These are phyloP conservation scores for Sungouiella blattae DNA, from an alignment of 805 yeast genomes.

Conservation along the genomic window DNA sequence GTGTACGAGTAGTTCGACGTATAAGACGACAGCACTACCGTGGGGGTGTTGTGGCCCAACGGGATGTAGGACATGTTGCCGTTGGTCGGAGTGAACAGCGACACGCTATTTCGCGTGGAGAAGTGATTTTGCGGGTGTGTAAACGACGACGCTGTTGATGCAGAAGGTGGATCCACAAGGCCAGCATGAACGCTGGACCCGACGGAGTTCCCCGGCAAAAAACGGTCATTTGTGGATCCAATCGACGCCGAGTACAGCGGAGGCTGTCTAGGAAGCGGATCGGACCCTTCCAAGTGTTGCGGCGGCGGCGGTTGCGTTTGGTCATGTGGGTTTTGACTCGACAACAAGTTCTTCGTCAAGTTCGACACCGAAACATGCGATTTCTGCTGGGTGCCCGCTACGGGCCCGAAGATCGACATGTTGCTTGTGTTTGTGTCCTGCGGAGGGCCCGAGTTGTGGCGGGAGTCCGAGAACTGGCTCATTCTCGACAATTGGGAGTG, in stretches of 20 bases:
- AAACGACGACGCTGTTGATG: background rate
- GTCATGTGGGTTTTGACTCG: conserved; percentile 9
- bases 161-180: background rate
- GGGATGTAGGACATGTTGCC: conserved; percentile 32
- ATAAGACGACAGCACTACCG: conserved; percentile 41
- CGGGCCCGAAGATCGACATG: conserved; percentile 3
- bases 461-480: conserved; percentile 10
- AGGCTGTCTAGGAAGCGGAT: conserved; percentile 13
- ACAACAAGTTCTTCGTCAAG: conserved; percentile 31
- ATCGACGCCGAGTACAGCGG: conserved; percentile 16
- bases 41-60: conserved; percentile 43
- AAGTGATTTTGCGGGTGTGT: conserved; percentile 8
- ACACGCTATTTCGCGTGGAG: conserved; percentile 3
- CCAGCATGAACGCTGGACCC: background rate
- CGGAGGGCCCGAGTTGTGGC: conserved; percentile 7
- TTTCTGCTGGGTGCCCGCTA: conserved; percentile 6
- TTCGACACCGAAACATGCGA: conserved; percentile 25
- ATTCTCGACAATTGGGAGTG: conserved; percentile 1
- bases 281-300: no score
- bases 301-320: conserved; percentile 2
- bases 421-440: background rate
- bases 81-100: conserved; percentile 13
- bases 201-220: background rate
- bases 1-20: conserved; percentile 37
- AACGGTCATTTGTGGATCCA: background rate